Base-by-base conservation (phyloP, 305 asterid genomes). In the Rubia peregrina region DNA sequence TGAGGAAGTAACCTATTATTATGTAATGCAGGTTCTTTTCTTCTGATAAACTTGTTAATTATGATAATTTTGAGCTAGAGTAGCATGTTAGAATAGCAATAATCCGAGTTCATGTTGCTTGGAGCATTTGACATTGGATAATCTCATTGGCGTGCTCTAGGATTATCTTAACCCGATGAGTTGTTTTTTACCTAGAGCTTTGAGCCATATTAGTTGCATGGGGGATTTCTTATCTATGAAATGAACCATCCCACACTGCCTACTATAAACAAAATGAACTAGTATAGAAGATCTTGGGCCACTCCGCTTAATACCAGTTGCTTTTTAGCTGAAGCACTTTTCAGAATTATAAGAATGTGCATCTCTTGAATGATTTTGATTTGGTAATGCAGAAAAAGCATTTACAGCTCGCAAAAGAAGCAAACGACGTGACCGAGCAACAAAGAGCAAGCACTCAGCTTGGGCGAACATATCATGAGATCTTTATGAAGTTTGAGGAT, bases 381-480 rank as follows among this genome's bases (percentile, higher is more conserved):
- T 61, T 36, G n/a, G 36, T 71, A n/a, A 73, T 79, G 68, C 87
- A 94, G 99, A 87, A 88, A 87, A 90, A 82, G 60, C 99, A 91
- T 84, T 76, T 95, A 74, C 88, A 92, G 73, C 89, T 95, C 16
- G 97, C 99, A 61, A 85, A 82, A 83, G 87, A 86, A 73, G 81
- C 81, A 65, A 80, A 85, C 70, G 90, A 95, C 78, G 80, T 95
- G 24, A 56, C 85, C 78, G 98, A 95, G 86, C 96, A 95, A 83
- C 98, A 91, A 82, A 85, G 99, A 83, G 98, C 98, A 38, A 82
- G 85, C 79, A 95, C 99, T 53, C 99, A 95, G 85, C 97, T 95
- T 46, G 99, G 99, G 65, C 87, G 99, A 76, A 88, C 97, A 60
- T 95, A 91, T 77, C 92, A 95, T 81, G 98, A 95, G 80, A 80